Evolutionary conservation across 805 yeast species (phyloP), one percentile per base, ranked within the genome.

Genomic region (Pachysolen tannophilus): DNA sequence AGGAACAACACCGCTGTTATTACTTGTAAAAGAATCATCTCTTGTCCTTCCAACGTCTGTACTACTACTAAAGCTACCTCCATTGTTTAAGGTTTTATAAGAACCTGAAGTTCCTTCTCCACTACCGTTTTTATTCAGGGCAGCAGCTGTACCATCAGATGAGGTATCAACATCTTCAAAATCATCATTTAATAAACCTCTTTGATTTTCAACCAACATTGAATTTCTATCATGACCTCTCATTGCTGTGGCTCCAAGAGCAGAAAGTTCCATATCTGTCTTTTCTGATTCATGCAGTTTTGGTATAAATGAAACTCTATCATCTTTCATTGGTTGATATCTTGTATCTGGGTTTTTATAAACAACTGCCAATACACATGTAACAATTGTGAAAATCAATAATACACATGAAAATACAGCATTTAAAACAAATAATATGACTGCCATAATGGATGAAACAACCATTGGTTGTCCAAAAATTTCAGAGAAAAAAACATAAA

Each of bases 241-340:
- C 78, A 72, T 72, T 26, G 78, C 79, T 18, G 78, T 67, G 3
- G 80, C 82, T 21, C 87, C 88, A 35, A 82, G 65, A 2, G 83
- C 90, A 52, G 75, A 75, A 43, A 82, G 67, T 57, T 82, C 90
- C 41, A 78, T 63, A 41, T 69, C 78, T 20, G 61, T 68, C 23
- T 34, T 54, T 44, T 55, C 51, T 28, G 56, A 58, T 23, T 57
- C 57, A 37, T 65, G 77, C 37, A 67, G 65, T 49, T 79, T 69
- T 43, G 88, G 88, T 52, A 92, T 83, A 56, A 92, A 92, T n/a
- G 96, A 83, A 34, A 83, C 92, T 55, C 98, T 76, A 54, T 92
- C 98, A 58, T 92, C 98, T 48, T 82, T 82, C 82, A 90, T 82
- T 42, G 96, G 97, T 62, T 86, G 90, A 63, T 92, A 92, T 48